These are phyloP conservation scores for Linnemannia exigua DNA, from an alignment of 192 early-diverging fungal genomes.

Conservation along the genomic window DNA sequence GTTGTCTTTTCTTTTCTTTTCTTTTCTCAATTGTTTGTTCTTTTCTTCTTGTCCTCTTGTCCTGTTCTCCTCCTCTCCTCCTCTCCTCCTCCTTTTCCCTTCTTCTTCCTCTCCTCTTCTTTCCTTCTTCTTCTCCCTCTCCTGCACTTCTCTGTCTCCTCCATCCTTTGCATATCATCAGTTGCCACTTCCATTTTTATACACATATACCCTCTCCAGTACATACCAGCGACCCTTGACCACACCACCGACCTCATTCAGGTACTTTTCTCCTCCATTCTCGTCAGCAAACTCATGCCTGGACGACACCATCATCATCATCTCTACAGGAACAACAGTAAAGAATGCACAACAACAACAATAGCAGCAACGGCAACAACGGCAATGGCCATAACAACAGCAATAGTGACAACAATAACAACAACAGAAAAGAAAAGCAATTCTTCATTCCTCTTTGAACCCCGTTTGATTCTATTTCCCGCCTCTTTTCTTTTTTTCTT, in stretches of 20 bases:
- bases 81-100: background rate
- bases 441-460: background rate
- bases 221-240: background rate
- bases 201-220: background rate
- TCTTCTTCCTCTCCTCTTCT: background rate
- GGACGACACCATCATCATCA: background rate
- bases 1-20: background rate
- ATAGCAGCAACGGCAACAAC: no score
- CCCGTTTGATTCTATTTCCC: background rate
- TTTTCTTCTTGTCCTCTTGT: background rate
- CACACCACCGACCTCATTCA: background rate
- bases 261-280: background rate
- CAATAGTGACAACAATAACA: background rate
- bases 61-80: no score
- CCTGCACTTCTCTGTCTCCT: background rate
- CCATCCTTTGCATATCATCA: background rate
- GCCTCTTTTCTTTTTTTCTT: background rate
- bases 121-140: background rate
- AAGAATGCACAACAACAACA: no score
- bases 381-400: no score
- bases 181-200: background rate
- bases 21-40: background rate
- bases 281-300: background rate
- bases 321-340: no score
- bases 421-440: background rate